Conservation (phyloP, 2,329 filamentous ascomycete species). For the Paracorniculantispora psalliotae region DNA sequence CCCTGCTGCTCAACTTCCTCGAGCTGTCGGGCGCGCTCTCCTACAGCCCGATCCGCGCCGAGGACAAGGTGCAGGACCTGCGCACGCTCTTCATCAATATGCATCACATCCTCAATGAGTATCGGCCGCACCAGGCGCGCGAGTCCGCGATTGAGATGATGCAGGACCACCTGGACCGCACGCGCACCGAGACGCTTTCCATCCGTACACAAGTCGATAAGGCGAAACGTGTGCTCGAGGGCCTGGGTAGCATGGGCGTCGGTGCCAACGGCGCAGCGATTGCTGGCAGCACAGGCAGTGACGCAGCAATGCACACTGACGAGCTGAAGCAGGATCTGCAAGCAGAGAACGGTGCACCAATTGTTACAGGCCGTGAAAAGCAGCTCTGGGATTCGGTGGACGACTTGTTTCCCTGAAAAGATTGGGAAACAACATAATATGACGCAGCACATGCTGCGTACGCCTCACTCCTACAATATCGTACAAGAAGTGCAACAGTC, state of each 20-base stretch:
- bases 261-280: conserved; percentile 17
- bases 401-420: too few species aligned
- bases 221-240: conserved; percentile 67
- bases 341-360: conserved; percentile 14
- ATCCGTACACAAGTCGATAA: conserved; percentile 64
- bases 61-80: conserved; percentile 71
- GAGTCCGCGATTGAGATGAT: conserved; percentile 84
- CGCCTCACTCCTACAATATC: too few species aligned
- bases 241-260: conserved; percentile 51
- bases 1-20: conserved; percentile 80
- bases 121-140: conserved; percentile 85
- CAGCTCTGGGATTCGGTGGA: too few species aligned
- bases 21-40: conserved; percentile 61
- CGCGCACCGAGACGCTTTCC: conserved; percentile 66
- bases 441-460: too few species aligned
- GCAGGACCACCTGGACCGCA: conserved; percentile 74
- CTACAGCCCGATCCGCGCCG: conserved; percentile 41
- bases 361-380: too few species aligned
- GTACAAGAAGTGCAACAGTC: too few species aligned
- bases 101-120: conserved; percentile 90
- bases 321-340: conserved; percentile 16
- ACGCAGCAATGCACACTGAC: conserved; percentile 2
- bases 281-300: conserved; percentile 1
- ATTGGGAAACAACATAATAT: too few species aligned
- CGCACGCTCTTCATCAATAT: conserved; percentile 83